Evolutionary conservation across 1,284 basidiomycete species (phyloP).

Genomic region (Ustanciosporium gigantosporum): DNA sequence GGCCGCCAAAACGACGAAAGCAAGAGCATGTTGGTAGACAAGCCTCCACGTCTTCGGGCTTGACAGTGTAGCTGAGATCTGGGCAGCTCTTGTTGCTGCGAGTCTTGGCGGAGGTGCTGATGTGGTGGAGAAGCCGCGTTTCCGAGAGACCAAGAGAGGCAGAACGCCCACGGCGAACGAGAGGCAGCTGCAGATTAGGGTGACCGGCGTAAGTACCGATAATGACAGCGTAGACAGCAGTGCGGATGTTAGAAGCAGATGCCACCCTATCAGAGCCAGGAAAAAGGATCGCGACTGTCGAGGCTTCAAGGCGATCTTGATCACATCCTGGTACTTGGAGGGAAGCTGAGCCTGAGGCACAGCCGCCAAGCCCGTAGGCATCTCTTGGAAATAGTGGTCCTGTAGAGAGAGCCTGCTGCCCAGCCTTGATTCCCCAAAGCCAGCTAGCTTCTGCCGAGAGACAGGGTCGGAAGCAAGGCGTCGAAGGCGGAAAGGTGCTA

Average conservation of each 20-base stretch:
- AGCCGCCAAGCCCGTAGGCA: conserved; percentile 21
- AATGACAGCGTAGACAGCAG: conserved; percentile 9
- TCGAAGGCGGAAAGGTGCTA: too few species aligned
- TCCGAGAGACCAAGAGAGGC: conserved; percentile 27
- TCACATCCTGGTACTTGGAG: conserved; percentile 27
- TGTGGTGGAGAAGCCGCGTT: conserved; percentile 12
- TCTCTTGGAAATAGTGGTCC: too few species aligned
- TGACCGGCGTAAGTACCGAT: conserved; percentile 5
- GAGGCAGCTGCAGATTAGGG: conserved; percentile 4
- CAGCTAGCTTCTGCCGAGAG: too few species aligned
- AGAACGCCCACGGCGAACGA: conserved; percentile 22
- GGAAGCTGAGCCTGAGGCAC: conserved; percentile 38
- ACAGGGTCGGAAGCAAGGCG: too few species aligned
- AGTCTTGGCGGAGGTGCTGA: conserved; percentile 3
- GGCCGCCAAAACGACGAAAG: conserved; percentile 15
- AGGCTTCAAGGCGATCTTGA: conserved; percentile 39
- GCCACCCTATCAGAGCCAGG: conserved; percentile 23
- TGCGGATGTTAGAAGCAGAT: conserved; percentile 17
- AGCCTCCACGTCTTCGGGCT: background rate
- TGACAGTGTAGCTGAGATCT: conserved; percentile 8
- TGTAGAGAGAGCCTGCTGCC: too few species aligned
- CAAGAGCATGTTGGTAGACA: conserved; percentile 10
- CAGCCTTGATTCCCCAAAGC: too few species aligned
- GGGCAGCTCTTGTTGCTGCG: conserved; percentile 6
- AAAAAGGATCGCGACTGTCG: conserved; percentile 48